These are phyloP conservation scores for Gremmenia infestans DNA, from an alignment of 2,329 filamentous ascomycete genomes.

Conservation along the genomic window DNA sequence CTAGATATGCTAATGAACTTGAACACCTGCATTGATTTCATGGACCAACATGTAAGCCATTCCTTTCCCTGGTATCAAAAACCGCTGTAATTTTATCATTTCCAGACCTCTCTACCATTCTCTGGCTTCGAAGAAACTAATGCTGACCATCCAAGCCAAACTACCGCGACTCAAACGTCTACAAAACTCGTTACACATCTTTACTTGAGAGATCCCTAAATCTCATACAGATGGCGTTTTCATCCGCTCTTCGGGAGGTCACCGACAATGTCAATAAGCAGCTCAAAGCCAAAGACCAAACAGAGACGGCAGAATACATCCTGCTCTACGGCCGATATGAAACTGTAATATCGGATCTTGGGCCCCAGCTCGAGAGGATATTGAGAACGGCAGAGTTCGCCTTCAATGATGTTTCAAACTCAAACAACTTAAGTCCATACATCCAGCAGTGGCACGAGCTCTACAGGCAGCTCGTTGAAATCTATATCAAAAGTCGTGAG, in stretches of 20 bases:
- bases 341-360: conserved; percentile 47
- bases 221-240: conserved; percentile 40
- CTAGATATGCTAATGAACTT: conserved; percentile 82
- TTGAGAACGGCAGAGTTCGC: conserved; percentile 27
- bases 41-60: conserved; percentile 70
- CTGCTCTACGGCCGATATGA: conserved; percentile 65
- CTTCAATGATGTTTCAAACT: conserved; percentile 63
- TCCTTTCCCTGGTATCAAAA: not conserved
- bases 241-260: conserved; percentile 41
- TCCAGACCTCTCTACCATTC: not conserved
- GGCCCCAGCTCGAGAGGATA: conserved; percentile 59
- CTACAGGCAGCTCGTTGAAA: conserved; percentile 46
- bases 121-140: not conserved
- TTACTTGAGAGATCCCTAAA: conserved; percentile 66
- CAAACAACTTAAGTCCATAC: conserved; percentile 55
- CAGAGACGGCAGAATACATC: conserved; percentile 67
- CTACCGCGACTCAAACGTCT: conserved; percentile 83
- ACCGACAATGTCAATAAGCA: conserved; percentile 57
- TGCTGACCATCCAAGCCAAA: conserved; percentile 49
- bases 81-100: not conserved
- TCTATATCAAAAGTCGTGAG: conserved; percentile 40
- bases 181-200: conserved; percentile 80
- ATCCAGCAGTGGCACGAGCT: conserved; percentile 58
- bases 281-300: conserved; percentile 58
- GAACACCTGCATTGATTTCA: conserved; percentile 88